Conservation (phyloP, 352 stramenopile species). For the Pythium oligandrum region DNA sequence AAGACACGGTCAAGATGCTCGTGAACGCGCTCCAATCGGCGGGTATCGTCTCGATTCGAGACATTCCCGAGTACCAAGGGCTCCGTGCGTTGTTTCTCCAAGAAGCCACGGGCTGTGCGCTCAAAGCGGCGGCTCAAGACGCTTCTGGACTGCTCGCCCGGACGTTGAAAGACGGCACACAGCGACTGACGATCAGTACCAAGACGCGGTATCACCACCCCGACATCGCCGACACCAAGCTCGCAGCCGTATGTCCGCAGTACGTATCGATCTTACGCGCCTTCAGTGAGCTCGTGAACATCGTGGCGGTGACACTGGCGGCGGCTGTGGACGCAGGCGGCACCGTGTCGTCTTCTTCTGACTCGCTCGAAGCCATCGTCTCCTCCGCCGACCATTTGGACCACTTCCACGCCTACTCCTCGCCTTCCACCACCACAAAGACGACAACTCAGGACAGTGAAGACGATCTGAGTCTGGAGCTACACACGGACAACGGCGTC, state of each 20-base stretch:
- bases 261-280: conserved; percentile 10
- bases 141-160: conserved; percentile 7
- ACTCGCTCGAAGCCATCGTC: conserved; percentile 14
- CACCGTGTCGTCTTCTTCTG: conserved; percentile 1
- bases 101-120: conserved; percentile 8
- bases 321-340: conserved; percentile 9
- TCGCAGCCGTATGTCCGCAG: conserved; percentile 5
- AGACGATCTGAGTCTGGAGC: conserved; percentile 16
- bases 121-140: background rate
- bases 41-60: conserved; percentile 17
- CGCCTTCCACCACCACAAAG: conserved; percentile 3
- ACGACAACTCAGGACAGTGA: background rate
- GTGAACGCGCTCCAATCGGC: conserved; percentile 12
- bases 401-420: conserved; percentile 26
- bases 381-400: conserved; percentile 16
- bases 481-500: conserved; percentile 28
- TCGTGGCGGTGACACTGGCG: conserved; percentile 8
- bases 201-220: conserved; percentile 12
- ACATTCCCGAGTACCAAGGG: conserved; percentile 14
- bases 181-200: conserved; percentile 20
- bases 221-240: conserved; percentile 1
- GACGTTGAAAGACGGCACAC: conserved; percentile 20
- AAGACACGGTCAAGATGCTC: conserved; percentile 6
- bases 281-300: conserved; percentile 15
- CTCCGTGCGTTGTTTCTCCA: conserved; percentile 10